phyloP scores from a whole-genome alignment of 257 asterid species.

The Sherardia arvensis region DNA sequence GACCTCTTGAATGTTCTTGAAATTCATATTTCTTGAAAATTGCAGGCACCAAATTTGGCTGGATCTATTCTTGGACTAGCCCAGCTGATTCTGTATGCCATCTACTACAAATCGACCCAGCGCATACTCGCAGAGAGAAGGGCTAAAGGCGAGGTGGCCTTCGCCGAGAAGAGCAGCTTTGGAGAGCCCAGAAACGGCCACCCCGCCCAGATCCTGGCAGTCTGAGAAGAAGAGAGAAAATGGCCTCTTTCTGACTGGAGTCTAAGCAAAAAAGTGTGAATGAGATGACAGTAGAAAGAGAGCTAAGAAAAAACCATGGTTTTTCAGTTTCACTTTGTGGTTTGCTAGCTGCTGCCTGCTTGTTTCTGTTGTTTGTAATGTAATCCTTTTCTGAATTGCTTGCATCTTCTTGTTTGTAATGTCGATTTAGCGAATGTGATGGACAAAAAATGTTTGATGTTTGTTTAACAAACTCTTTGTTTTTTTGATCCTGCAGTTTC shows the following conservation, averaged over 20 bases:
- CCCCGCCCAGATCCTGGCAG: not conserved
- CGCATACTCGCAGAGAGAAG: constrained; percentile 44
- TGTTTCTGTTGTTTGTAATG: not conserved
- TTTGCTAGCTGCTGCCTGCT: not conserved
- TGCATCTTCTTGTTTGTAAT: not conserved
- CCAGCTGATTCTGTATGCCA: constrained; percentile 62
- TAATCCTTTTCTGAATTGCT: not conserved
- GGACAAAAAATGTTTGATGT: not conserved
- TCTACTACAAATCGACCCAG: constrained; percentile 56
- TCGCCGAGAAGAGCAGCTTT: constrained; percentile 24
- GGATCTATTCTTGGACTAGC: constrained; percentile 68
- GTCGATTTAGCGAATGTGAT: not conserved
- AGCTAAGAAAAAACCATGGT: not conserved
- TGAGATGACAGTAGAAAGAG: not conserved
- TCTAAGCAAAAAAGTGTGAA: not conserved
- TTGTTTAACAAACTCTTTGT: no score
- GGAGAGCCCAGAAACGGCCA: constrained; percentile 4
- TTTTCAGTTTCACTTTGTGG: not conserved
- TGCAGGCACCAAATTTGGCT: constrained; percentile 64
- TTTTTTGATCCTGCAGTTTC: no score
- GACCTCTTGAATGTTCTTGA: not conserved
- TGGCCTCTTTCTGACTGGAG: not conserved
- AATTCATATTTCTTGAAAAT: not conserved
- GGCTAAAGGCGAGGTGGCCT: constrained; percentile 29
- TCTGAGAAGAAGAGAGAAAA: not conserved